Base-by-base conservation (phyloP, 352 stramenopile genomes). In the Poterioochromonas sp. region DNA sequence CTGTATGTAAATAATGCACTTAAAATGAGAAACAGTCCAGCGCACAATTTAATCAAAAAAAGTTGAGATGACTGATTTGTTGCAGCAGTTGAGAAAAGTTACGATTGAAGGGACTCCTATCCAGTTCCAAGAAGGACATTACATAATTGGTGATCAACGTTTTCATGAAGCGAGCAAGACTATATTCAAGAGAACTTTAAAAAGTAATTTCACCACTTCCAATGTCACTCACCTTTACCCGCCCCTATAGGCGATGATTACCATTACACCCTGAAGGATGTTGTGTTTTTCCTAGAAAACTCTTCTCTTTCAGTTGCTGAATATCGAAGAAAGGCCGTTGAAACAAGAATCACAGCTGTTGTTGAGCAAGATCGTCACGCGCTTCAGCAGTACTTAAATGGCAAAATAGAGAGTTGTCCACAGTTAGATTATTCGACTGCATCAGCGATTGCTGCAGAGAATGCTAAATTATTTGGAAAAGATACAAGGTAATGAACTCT, bases 201-300 rank as follows among this genome's bases (percentile, higher is more conserved):
- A 39, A 74, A 54, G 65, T 74, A 74, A 58, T n/a, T 58, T 34
- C 3, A 0, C 2, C 11, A 20, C 3, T 29, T 22, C 39, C 32
- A 40, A 40, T 41, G 8, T 15, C 1, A 12, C 41, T 29, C 34
- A 32, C 1, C 41, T 3, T 29, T 40, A 71, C 15, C 15, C 2
- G 1, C 11, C 26, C 32, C 11, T 44, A 37, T 37, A 35, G 37
- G 0, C 0, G 40, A 71, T 12, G 62, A 71, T 22, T 47, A 71
- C 29, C 53, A 39, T n/a, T 54, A 74, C 40, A 74, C 39, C 2
- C 15, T 74, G 5, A 29, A n/a, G 2, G 65, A 74, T 53, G 32
- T 74, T 37, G 29, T 74, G 1, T 74, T 74, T 35, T 74, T 53
- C 29, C 32, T 58, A 2, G 65, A 74, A 39, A 74, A 74, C 53